Evolutionary conservation across 2,329 filamentous ascomycete species (phyloP).

Genomic region (Cordyceps tenuipes): DNA sequence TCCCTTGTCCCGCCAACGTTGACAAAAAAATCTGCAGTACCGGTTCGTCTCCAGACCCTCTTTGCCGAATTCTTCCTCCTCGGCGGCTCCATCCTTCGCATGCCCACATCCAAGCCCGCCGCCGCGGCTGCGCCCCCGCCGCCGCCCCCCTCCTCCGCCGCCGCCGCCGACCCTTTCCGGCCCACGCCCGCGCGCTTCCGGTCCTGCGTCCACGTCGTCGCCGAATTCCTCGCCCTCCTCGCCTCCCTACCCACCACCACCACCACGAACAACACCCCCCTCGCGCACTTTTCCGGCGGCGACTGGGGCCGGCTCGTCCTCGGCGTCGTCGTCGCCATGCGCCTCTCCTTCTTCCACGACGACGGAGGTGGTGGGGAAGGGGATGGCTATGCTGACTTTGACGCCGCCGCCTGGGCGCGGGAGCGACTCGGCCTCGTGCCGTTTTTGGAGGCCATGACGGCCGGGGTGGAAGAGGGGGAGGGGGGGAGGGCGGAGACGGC

Average conservation of each 20-base stretch:
- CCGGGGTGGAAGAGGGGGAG: conserved; percentile 5
- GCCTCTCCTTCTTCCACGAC: conserved; percentile 38
- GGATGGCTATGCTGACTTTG: conserved; percentile 24
- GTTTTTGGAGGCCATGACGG: conserved; percentile 30
- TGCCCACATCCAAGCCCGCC: not conserved
- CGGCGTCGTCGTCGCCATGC: conserved; percentile 34
- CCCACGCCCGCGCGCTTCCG: conserved; percentile 17
- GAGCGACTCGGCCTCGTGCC: conserved; percentile 29
- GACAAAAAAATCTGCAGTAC: conserved; percentile 18
- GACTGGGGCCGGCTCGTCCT: conserved; percentile 38
- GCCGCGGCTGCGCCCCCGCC: too few relatives aligned
- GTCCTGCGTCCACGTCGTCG: conserved; percentile 19
- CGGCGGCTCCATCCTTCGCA: conserved; percentile 28
- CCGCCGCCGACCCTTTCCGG: conserved; percentile 12
- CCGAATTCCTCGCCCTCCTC: conserved; percentile 26
- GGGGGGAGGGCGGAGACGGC: conserved; percentile 9
- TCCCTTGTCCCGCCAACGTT: not conserved
- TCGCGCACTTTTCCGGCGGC: conserved; percentile 30
- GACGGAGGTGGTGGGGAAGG: too few relatives aligned
- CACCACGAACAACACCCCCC: too few relatives aligned
- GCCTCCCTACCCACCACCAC: conserved; percentile 20
- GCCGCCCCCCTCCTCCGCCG: too few relatives aligned
- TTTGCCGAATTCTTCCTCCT: conserved; percentile 29
- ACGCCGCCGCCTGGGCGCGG: conserved; percentile 29
- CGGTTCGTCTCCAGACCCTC: not conserved